Conservation (phyloP, 768 basidiomycete species). For the Kwoniella europaea region DNA sequence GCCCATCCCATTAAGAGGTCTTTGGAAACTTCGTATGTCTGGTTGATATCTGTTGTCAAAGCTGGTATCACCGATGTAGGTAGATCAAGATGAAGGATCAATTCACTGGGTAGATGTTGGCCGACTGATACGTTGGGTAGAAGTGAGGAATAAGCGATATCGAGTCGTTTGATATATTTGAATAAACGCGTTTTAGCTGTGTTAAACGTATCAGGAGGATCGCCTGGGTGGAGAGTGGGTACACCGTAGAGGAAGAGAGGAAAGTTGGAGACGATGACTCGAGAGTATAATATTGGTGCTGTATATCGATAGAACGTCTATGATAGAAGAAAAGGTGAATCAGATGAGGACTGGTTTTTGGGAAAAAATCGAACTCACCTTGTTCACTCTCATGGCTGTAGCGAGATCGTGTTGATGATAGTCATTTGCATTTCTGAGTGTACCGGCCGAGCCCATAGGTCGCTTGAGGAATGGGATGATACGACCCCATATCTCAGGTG, state of each 20-base stretch:
- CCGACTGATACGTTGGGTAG: neutral
- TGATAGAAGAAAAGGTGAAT: no score
- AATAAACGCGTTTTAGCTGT: conserved; percentile 1
- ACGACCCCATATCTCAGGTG: conserved; percentile 13
- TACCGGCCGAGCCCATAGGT: neutral
- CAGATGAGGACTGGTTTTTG: no score
- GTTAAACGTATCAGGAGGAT: neutral
- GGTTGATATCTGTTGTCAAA: conserved; percentile 9
- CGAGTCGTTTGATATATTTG: conserved; percentile 10
- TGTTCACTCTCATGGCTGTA: conserved; percentile 13
- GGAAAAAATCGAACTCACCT: neutral
- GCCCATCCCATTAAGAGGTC: conserved; percentile 10
- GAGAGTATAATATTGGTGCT: conserved; percentile 2
- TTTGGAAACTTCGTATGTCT: neutral
- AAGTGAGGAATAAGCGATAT: conserved; percentile 9
- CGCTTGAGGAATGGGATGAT: conserved; percentile 1
- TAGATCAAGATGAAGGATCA: neutral
- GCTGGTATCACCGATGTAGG: neutral
- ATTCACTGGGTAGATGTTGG: neutral
- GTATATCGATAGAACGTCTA: conserved; percentile 6
- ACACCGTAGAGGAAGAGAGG: conserved; percentile 12
- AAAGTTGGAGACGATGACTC: conserved; percentile 12
- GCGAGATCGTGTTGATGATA: conserved; percentile 18
- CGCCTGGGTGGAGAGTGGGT: neutral
- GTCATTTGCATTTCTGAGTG: neutral